These are phyloP conservation scores for Cinnamomum chago DNA, from an alignment of 164 flowering plant genomes.

Conservation along the genomic window DNA sequence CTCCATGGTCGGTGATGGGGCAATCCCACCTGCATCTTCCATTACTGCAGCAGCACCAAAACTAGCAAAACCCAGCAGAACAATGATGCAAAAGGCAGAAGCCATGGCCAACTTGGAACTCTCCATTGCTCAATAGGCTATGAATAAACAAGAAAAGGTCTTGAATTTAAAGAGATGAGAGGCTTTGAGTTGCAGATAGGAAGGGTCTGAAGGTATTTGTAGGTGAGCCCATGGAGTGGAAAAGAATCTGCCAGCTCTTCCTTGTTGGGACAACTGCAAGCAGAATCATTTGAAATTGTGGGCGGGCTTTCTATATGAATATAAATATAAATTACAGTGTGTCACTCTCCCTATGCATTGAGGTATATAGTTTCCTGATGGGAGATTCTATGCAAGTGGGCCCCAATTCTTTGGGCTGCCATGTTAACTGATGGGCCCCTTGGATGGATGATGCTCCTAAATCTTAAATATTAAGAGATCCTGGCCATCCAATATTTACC, in stretches of 20 bases:
- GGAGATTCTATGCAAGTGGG: neutral
- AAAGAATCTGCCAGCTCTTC: conserved; percentile 19
- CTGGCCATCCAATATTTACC: neutral
- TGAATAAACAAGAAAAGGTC: neutral
- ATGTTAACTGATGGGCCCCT: neutral
- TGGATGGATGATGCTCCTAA: neutral
- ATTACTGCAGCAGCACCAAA: neutral
- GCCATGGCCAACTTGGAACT: conserved; percentile 12
- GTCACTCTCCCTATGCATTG: neutral
- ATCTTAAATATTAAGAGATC: neutral
- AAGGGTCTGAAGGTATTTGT: conserved; percentile 10
- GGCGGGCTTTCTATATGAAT: neutral
- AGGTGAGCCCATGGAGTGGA: conserved; percentile 1
- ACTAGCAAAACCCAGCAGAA: conserved; percentile 14
- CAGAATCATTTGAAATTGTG: conserved; percentile 21
- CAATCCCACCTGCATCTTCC: conserved; percentile 21
- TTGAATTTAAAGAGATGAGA: neutral
- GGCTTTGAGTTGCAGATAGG: conserved; percentile 8
- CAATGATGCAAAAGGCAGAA: conserved; percentile 19
- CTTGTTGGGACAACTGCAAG: conserved; percentile 17
- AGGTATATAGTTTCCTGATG: neutral
- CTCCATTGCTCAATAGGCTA: conserved; percentile 16
- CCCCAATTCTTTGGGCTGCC: neutral
- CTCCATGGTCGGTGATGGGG: conserved; percentile 32
- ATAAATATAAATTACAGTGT: neutral